Evolutionary conservation across 2,329 filamentous ascomycete species (phyloP), one percentile per base, ranked within the genome.

Genomic region (Paecilomyces fulvus): DNA sequence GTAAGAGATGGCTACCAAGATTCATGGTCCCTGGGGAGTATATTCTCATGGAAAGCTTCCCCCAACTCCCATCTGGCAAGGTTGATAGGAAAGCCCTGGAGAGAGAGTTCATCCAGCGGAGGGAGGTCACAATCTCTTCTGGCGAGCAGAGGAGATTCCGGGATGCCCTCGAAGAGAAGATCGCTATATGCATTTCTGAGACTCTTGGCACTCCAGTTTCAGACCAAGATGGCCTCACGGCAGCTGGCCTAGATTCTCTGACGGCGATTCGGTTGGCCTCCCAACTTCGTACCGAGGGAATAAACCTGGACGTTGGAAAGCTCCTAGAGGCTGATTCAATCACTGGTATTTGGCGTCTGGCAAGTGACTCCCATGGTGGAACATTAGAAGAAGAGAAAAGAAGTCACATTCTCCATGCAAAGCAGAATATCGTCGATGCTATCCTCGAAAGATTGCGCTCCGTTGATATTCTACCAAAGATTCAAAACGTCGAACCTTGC

Each of bases 11-110:
- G 89, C 78, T 96, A 1, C 90, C 91, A 0, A 77, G 79, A 3
- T 94, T 86, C 67, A 96, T 96, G 92, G 74, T 95, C 1, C 92
- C 92, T 0, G 80, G 82, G 3, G 87, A 95, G 59, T 75, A 95
- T 23, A 70, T 90, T 0, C 65, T 88, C 1, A 73, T 88, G 59
- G 62, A 78, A 0, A 75, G 80, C 8, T 85, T 96, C 56, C 90
- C 90, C 0, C 84, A 86, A 54, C 75, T 96, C 20, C 79, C 90
- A 2, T 95, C 90, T 0, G 92, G 92, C 0, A 96, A 96, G 66
- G 80, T 92, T 12, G 88, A 96, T 65, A 84, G 84, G 53, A 87
- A 84, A 63, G 72, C 70, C 11, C 73, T 96, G 7, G 78, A 84
- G 61, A 67, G 75, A 0, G 74, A 82, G 7, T 89, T 87, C 62